These are phyloP conservation scores for Tuber aestivum DNA, from an alignment of 495 filamentous ascomycete species.

Conservation along the genomic window DNA sequence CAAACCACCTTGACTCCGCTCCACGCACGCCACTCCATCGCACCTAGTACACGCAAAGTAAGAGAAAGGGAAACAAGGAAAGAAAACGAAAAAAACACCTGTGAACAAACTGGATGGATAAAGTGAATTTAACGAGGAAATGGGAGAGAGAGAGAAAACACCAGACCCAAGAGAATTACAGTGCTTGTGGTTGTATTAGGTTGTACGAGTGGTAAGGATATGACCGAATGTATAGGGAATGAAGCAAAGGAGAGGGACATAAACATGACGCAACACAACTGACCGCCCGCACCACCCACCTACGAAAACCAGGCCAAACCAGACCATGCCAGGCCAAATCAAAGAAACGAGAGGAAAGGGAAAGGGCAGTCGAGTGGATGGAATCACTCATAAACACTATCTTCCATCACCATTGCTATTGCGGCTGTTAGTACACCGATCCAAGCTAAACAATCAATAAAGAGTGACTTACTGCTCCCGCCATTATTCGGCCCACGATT, in stretches of 20 bases:
- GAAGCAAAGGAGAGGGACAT: neutral
- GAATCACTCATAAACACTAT: conserved; percentile 33
- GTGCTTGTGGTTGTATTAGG: neutral
- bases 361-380: neutral
- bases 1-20: neutral
- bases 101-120: neutral
- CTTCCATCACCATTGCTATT: conserved; percentile 36
- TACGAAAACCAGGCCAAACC: conserved; percentile 4
- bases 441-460: conserved; percentile 3
- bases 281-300: neutral
- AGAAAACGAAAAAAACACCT: neutral
- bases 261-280: neutral
- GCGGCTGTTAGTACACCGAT: conserved; percentile 9
- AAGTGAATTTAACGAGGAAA: neutral
- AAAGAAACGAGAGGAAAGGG: conserved; percentile 9
- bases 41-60: neutral
- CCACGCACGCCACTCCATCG: neutral
- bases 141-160: neutral
- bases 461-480: conserved; percentile 28
- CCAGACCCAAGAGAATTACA: neutral
- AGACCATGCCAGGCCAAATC: conserved; percentile 12
- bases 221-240: neutral
- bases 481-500: conserved; percentile 23
- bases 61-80: neutral
- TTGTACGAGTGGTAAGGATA: neutral